These are phyloP conservation scores for Penicillium psychrosexuale DNA, from an alignment of 2,329 filamentous ascomycete species.

Conservation along the genomic window DNA sequence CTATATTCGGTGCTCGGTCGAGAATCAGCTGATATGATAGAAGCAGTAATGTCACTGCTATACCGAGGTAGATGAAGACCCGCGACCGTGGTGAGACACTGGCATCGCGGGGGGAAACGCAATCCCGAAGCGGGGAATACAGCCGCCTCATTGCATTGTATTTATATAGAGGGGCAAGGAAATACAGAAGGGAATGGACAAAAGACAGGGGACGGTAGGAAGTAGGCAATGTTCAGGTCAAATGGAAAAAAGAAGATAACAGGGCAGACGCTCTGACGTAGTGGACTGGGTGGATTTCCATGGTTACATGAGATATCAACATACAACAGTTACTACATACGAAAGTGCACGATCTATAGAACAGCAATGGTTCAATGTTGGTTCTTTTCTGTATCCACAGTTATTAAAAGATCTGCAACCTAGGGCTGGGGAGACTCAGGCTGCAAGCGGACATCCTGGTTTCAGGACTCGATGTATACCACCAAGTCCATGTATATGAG, in stretches of 20 bases:
- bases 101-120: not conserved
- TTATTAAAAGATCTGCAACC: not conserved
- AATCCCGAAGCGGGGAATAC: not conserved
- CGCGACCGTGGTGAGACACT: slow-evolving; percentile 7
- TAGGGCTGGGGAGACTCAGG: not conserved
- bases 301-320: not conserved
- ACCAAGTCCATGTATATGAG: not conserved
- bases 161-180: not conserved
- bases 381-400: not conserved
- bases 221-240: not conserved
- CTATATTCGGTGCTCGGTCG: slow-evolving; percentile 8
- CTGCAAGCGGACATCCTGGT: not conserved
- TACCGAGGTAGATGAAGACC: slow-evolving; percentile 15
- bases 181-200: not conserved
- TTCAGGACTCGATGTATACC: not conserved
- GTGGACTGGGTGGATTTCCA: not conserved
- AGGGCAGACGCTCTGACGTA: slow-evolving; percentile 1
- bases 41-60: slow-evolving; percentile 14
- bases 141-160: slow-evolving; percentile 7
- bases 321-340: not conserved
- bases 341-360: not conserved
- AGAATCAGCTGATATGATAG: slow-evolving; percentile 22
- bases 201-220: not conserved
- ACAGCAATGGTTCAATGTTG: not conserved
- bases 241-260: not conserved